Conservation (phyloP, 2,329 filamentous ascomycete species). For the Fulvia fulva region DNA sequence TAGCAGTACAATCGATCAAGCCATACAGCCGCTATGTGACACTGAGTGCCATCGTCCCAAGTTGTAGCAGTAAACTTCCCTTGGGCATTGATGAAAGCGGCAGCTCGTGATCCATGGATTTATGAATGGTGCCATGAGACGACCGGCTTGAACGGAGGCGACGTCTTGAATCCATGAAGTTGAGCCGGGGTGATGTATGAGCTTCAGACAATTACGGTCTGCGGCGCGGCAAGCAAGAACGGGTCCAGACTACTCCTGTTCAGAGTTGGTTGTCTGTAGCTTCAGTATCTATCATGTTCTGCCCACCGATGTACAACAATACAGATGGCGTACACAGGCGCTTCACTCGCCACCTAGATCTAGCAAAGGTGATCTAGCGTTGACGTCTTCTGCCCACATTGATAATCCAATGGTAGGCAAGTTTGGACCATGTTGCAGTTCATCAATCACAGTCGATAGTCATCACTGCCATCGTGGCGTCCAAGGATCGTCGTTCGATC, state of each 20-base stretch:
- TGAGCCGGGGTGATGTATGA: no score
- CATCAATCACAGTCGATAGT: neutral
- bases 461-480: neutral
- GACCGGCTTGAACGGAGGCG: no score
- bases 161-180: no score
- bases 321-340: neutral
- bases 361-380: neutral
- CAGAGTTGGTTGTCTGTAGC: neutral
- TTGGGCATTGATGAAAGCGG: no score
- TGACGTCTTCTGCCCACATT: neutral
- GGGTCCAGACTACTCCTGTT: no score
- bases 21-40: neutral
- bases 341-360: neutral
- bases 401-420: neutral
- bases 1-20: neutral
- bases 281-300: neutral
- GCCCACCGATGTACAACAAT: neutral
- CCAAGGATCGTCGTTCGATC: neutral
- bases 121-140: no score
- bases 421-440: neutral
- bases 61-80: neutral
- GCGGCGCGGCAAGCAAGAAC: no score
- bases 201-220: no score
- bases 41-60: no score
- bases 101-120: no score